Base-by-base conservation (phyloP, 2,329 filamentous ascomycete species). In the Penicillium sp. region DNA sequence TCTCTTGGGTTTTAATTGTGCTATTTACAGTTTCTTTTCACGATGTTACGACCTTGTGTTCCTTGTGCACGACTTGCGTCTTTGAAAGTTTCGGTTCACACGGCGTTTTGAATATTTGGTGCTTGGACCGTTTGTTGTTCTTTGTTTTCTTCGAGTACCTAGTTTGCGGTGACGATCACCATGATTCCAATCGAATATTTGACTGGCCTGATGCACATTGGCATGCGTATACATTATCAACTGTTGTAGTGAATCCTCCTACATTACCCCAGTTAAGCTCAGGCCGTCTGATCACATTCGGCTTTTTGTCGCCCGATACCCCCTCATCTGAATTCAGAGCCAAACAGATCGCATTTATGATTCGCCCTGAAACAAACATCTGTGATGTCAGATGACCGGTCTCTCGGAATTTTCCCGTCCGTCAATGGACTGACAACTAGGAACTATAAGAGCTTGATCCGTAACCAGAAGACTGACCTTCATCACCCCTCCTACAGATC, bases 21-120 rank as follows among this genome's bases (percentile, higher is more conserved):
- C 49, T 56, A 57, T 62, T 61, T 61, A 64, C 33, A 8, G 12
- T 33, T 47, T 33, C 8, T 33, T 42, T 24, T 68, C 55, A 75
- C 58, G 72, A 74, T 59, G 60, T 67, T 47, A 75, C 64, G 73
- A 73, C 62, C 56, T 63, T 57, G 58, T 62, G 42, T 38, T 65
- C 56, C 45, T 58, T 58, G 17, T 53, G 13, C 19, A 26, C 35
- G 35, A 24, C 24, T 28, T 51, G 30, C 26, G n/a, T 35, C 51
- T 54, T 17, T 24, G 10, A 17, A 49, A 26, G 19, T 37, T n/a
- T 49, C 42, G 26, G 42, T 19, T 37, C n/a, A 24, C 22, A 15
- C 26, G 53, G 53, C 53, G 53, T 56, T 44, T 30, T 44, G 53
- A 37, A 15, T 4, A 22, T n/a, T 47, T 28, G 28, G 42, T n/a